A percentile compares a stretch with the other conserved stretches of the same genome.
Evolutionary conservation across 257 asterid species (phyloP).

Genomic region (Cynanchum wilfordii): DNA sequence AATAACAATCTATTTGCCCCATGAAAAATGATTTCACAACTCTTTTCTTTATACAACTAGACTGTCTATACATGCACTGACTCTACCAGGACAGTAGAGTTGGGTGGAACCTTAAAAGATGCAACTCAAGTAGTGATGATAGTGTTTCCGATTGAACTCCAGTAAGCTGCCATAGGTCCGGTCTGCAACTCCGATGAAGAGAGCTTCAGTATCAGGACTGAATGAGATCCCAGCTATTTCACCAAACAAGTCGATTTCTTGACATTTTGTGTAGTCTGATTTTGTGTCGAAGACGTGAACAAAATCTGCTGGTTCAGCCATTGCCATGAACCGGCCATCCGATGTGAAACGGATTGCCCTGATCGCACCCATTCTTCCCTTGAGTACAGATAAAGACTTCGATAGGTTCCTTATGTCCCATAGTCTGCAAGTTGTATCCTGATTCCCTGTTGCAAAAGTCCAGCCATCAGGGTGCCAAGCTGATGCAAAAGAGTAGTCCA

Average conservation of each 20-base stretch:
- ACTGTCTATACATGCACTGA: no score
- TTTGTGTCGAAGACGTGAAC: conserved; percentile 55
- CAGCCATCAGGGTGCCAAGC: conserved; percentile 87
- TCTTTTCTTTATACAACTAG: no score
- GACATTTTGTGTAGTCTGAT: conserved; percentile 38
- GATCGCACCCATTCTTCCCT: conserved; percentile 75
- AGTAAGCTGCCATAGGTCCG: conserved; percentile 70
- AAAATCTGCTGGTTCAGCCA: conserved; percentile 86
- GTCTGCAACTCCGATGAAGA: conserved; percentile 69
- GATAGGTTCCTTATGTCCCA: conserved; percentile 80
- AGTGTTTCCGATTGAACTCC: conserved; percentile 47
- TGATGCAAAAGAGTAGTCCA: conserved; percentile 70
- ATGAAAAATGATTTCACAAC: background rate
- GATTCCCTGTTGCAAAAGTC: conserved; percentile 79
- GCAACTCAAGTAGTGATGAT: conserved; percentile 37
- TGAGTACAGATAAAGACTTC: conserved; percentile 49
- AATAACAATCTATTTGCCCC: background rate
- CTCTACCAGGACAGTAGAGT: background rate
- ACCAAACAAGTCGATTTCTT: conserved; percentile 78
- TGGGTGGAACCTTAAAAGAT: conserved; percentile 21
- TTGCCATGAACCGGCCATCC: conserved; percentile 83
- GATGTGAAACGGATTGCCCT: conserved; percentile 52
- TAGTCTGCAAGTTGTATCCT: conserved; percentile 76
- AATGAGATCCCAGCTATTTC: conserved; percentile 75
- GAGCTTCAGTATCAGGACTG: conserved; percentile 65